A percentile compares a stretch with the other conserved stretches of the same genome.
phyloP scores from a whole-genome alignment of 805 yeast species.

The Nakazawaea ishiwadae region DNA sequence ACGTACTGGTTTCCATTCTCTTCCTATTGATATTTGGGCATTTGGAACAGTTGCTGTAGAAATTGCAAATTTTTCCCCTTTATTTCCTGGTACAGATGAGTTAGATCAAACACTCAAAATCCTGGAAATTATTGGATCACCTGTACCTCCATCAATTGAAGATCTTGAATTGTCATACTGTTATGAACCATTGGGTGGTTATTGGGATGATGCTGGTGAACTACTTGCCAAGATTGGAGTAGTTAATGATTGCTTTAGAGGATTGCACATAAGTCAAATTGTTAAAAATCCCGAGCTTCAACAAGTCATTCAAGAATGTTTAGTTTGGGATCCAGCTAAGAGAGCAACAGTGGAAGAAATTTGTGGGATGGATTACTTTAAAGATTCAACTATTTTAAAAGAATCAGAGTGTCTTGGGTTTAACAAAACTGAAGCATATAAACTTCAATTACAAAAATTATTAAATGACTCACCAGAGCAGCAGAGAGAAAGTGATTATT shows the following conservation, averaged over 20 bases:
- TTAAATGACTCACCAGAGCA: too few relatives aligned
- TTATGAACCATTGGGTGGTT: constrained; percentile 56
- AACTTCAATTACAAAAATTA: too few relatives aligned
- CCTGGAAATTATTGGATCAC: constrained; percentile 69
- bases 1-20: constrained; percentile 56
- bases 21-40: constrained; percentile 82
- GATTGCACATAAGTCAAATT: constrained; percentile 40
- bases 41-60: constrained; percentile 78
- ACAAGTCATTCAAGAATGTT: constrained; percentile 42
- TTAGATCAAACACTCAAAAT: constrained; percentile 74
- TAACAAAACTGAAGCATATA: too few relatives aligned
- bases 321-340: constrained; percentile 76
- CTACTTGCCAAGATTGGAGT: constrained; percentile 54
- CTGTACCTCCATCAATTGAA: constrained; percentile 30
- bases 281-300: constrained; percentile 39
- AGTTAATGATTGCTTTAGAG: constrained; percentile 49
- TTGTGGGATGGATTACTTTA: constrained; percentile 50
- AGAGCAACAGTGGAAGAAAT: constrained; percentile 50
- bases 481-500: too few relatives aligned
- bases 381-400: constrained; percentile 29
- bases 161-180: constrained; percentile 14
- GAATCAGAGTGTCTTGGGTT: constrained; percentile 16
- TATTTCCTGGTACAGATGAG: constrained; percentile 81
- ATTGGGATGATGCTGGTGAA: constrained; percentile 60
- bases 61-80: constrained; percentile 65